Conservation (phyloP, 306 rosid species). For the Citrullus colocynthis region DNA sequence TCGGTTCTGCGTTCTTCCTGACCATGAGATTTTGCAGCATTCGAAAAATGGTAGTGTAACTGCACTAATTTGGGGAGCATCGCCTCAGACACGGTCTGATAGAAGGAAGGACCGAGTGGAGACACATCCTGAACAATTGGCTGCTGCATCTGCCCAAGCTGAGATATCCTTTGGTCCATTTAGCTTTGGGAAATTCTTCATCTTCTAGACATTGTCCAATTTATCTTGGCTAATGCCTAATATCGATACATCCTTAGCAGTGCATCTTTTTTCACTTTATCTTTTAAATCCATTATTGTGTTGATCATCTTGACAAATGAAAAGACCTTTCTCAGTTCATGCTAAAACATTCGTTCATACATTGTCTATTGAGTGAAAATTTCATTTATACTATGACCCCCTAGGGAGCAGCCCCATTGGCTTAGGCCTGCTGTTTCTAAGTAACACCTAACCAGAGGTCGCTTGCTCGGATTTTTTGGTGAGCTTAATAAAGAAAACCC, state of each 20-base stretch:
- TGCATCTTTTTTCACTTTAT: background rate
- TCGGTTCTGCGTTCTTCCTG: conserved; percentile 4
- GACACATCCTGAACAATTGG: conserved; percentile 91
- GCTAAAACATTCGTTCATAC: background rate
- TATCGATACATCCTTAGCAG: background rate
- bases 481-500: background rate
- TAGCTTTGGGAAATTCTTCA: background rate
- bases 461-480: background rate
- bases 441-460: background rate
- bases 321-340: background rate
- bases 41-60: conserved; percentile 61
- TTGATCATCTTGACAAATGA: background rate
- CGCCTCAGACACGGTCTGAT: conserved; percentile 94
- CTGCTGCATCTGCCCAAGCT: conserved; percentile 93
- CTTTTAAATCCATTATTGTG: background rate
- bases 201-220: background rate
- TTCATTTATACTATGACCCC: background rate
- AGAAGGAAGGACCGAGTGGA: conserved; percentile 93
- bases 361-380: background rate
- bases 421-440: background rate
- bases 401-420: background rate
- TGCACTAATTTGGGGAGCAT: conserved; percentile 96
- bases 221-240: background rate
- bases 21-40: conserved; percentile 32
- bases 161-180: conserved; percentile 55